phyloP scores from a whole-genome alignment of 2,329 filamentous ascomycete genomes.

The Pseudogymnoascus sp. region DNA sequence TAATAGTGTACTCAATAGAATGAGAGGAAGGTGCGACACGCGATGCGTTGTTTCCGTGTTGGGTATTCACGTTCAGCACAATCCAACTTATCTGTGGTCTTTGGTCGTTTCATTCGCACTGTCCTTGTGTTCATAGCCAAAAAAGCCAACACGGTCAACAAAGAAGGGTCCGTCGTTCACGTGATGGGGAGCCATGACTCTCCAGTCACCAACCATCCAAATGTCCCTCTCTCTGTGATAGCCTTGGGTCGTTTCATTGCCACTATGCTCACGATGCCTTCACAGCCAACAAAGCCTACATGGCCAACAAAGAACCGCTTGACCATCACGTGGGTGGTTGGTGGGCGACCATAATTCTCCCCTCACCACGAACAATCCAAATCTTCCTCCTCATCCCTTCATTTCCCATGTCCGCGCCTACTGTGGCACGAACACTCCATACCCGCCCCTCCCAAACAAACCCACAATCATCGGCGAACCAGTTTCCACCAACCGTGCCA shows the following conservation, averaged over 20 bases:
- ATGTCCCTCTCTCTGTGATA: neutral
- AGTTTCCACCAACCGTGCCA: neutral
- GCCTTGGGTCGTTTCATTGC: neutral
- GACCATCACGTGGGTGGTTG: neutral
- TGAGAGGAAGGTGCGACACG: neutral
- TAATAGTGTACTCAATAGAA: no score
- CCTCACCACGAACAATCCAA: neutral
- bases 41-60: neutral
- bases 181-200: neutral
- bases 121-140: neutral
- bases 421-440: neutral
- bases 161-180: neutral
- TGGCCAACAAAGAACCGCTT: neutral
- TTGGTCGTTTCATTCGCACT: neutral
- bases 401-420: slow-evolving; percentile 2
- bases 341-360: neutral
- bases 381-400: neutral
- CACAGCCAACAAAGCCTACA: neutral
- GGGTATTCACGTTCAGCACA: neutral
- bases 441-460: neutral
- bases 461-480: neutral
- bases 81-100: neutral
- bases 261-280: neutral
- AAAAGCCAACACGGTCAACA: neutral
- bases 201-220: neutral